Evolutionary conservation across 805 yeast species (phyloP).

Genomic region (Pichia pseudocactophila): DNA sequence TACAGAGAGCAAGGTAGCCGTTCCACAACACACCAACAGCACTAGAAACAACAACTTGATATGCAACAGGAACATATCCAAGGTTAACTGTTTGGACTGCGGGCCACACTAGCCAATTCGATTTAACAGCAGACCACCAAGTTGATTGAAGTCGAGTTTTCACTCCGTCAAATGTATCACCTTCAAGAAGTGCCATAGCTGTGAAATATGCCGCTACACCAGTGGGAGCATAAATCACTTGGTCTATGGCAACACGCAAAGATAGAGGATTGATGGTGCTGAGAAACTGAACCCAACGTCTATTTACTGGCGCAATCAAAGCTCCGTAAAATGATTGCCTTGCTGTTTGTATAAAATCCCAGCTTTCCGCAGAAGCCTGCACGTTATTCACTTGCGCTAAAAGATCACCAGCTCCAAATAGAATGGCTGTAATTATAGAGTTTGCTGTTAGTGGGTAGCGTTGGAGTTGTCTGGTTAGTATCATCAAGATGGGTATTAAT

Average conservation of each 20-base stretch:
- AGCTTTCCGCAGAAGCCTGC: too few species aligned
- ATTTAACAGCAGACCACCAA: constrained; percentile 56
- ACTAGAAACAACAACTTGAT: constrained; percentile 61
- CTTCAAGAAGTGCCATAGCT: constrained; percentile 38
- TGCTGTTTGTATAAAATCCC: too few species aligned
- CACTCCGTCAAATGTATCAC: constrained; percentile 46
- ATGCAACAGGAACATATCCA: constrained; percentile 61
- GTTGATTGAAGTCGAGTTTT: too few species aligned
- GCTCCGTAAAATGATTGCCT: too few species aligned
- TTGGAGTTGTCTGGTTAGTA: too few species aligned
- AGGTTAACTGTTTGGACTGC: constrained; percentile 73
- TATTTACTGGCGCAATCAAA: too few species aligned
- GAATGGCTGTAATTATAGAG: constrained; percentile 8
- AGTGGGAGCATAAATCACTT: constrained; percentile 67
- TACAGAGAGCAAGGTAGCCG: constrained; percentile 49
- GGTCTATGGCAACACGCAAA: constrained; percentile 57
- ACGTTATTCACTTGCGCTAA: neutral
- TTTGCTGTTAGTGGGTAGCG: neutral
- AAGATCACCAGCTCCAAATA: neutral
- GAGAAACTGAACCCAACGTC: too few species aligned
- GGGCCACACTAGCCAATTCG: constrained; percentile 92
- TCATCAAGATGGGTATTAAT: neutral
- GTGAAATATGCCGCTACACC: constrained; percentile 66
- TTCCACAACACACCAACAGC: constrained; percentile 76
- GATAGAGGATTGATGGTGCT: too few species aligned